Percentiles rank a stretch among this genome's conserved stretches.
Evolutionary conservation across 495 filamentous ascomycete species (phyloP).

Genomic region (Chaetomium cochliodes): DNA sequence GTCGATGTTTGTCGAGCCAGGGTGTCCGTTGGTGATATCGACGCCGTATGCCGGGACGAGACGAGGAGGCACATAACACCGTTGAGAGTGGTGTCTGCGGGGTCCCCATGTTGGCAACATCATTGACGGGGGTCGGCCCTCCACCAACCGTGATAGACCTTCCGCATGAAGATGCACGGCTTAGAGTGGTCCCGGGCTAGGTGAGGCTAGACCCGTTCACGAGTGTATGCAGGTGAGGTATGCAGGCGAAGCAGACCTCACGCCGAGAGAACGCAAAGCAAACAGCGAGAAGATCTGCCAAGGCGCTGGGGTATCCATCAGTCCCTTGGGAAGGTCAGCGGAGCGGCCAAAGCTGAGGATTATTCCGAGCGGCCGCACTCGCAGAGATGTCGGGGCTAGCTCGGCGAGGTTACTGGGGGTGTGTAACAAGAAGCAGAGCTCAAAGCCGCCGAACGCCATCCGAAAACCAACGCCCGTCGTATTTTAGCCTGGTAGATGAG

Average conservation of each 20-base stretch:
- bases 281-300: neutral
- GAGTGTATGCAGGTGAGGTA: conserved; percentile 9
- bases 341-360: neutral
- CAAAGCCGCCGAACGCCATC: neutral
- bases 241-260: neutral
- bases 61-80: neutral
- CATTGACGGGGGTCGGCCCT: neutral
- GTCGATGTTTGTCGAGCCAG: neutral
- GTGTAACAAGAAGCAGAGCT: neutral
- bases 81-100: neutral
- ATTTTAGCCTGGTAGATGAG: neutral
- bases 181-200: neutral
- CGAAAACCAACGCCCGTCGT: neutral
- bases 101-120: neutral
- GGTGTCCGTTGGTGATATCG: conserved; percentile 24
- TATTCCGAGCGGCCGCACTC: neutral
- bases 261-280: neutral
- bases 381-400: neutral
- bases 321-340: neutral
- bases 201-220: neutral
- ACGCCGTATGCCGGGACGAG: conserved; percentile 11
- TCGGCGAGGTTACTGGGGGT: neutral
- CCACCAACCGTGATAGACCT: conserved; percentile 4
- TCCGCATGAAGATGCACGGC: neutral
- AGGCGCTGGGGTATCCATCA: neutral